Evolutionary conservation across 78 protist species (phyloP), one percentile per base, ranked within the genome.

Genomic region (Goniomonas avonlea): DNA sequence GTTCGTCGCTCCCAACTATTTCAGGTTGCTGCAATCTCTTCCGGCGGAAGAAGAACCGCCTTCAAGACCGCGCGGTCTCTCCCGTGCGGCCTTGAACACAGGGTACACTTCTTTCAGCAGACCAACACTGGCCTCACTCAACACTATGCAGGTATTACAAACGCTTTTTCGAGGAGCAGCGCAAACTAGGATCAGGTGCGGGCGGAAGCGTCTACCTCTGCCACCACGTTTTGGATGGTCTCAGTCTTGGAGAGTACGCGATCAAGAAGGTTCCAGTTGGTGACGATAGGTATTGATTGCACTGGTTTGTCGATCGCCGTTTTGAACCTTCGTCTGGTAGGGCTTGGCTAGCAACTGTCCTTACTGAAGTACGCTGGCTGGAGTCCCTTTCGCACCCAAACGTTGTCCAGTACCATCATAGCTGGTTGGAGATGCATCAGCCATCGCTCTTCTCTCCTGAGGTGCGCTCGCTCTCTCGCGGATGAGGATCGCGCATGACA

Each of bases 191-290:
- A n/a, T n/a, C n/a, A n/a, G n/a, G n/a, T n/a, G n/a, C n/a, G n/a
- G n/a, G n/a, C n/a, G n/a, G n/a, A n/a, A n/a, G n/a, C n/a, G n/a
- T n/a, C n/a, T n/a, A n/a, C n/a, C n/a, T n/a, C n/a, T n/a, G n/a
- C n/a, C n/a, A n/a, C n/a, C 92, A 88, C 73, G 69, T 82, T 34
- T 79, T 88, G 17, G 73, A 84, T 35, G 74, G 73, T n/a, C 58
- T 84, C 25, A 85, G 77, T 45, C 68, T 88, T 38, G 92, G 92
- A 5, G 61, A 55, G n/a, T 88, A 77, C 81, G 92, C 88, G 13
- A 73, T 84, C 17, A 88, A 88, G 41, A 73, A 81, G 39, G 88
- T 88, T 45, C 84, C 92, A 8, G 86, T 88, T 20, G 92, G 92
- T 17, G 86, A 84, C 75, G 31, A 55, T 9, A n/a, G n/a, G n/a